Conservation (phyloP, 2,329 filamentous ascomycete genomes). For the Ophiostoma triangulosporum region DNA sequence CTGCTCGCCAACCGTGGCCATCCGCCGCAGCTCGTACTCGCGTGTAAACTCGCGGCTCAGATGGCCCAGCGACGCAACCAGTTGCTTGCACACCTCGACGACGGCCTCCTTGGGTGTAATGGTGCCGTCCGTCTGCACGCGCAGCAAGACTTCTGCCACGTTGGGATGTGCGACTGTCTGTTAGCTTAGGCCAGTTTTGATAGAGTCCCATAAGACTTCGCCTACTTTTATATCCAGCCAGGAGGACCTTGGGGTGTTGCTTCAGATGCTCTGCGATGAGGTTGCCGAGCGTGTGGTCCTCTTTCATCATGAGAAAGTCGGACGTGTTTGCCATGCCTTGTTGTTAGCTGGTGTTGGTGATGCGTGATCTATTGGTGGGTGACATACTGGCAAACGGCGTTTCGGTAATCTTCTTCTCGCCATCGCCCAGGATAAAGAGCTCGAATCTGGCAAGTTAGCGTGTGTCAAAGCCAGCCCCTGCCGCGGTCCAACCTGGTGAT, state of each 20-base stretch:
- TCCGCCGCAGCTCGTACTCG: conserved; percentile 80
- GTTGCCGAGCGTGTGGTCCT: conserved; percentile 93
- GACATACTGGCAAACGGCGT: conserved; percentile 74
- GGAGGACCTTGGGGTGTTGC: conserved; percentile 69
- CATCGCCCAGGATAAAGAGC: conserved; percentile 74
- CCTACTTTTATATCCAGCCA: conserved; percentile 82
- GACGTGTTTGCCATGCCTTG: conserved; percentile 85
- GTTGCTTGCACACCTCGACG: conserved; percentile 63
- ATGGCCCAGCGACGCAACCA: conserved; percentile 68
- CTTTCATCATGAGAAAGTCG: conserved; percentile 90
- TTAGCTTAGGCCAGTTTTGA: too few species aligned
- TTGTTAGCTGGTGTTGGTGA: not conserved
- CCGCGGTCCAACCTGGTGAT: not conserved
- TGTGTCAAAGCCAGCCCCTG: too few species aligned
- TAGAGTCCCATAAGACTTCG: too few species aligned
- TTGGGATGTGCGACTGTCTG: conserved; percentile 42
- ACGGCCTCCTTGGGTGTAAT: conserved; percentile 84
- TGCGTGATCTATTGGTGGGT: not conserved
- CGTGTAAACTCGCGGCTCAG: conserved; percentile 82
- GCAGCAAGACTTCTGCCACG: conserved; percentile 51
- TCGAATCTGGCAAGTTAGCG: conserved; percentile 56
- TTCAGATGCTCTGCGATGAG: conserved; percentile 76
- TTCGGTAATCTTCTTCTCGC: conserved; percentile 87
- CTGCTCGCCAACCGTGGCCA: conserved; percentile 55
- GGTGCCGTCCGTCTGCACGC: conserved; percentile 82